Conservation (phyloP, 2,329 filamentous ascomycete genomes). For the Fusarium torulosum region DNA sequence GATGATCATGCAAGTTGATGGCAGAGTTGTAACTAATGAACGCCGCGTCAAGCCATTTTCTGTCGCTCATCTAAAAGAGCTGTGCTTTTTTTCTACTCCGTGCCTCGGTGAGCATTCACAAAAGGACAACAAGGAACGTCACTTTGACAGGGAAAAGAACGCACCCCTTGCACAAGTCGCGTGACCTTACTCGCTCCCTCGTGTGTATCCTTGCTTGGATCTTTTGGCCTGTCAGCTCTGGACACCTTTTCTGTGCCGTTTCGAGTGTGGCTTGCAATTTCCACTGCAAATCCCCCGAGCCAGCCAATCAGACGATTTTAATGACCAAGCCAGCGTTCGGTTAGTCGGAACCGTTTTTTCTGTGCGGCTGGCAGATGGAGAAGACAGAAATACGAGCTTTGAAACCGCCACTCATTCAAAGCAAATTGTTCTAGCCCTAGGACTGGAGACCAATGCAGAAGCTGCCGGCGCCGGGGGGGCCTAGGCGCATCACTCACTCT, state of each 20-base stretch:
- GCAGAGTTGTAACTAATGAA: conserved; percentile 2
- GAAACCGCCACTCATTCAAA: conserved; percentile 27
- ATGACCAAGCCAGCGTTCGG: conserved; percentile 15
- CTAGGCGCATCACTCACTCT: too few species aligned
- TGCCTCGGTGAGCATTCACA: not conserved
- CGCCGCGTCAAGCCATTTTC: conserved; percentile 2
- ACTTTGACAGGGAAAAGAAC: too few species aligned
- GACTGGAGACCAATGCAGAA: conserved; percentile 14
- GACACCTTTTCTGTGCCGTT: not conserved
- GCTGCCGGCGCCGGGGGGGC: conserved; percentile 12
- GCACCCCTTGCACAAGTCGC: not conserved
- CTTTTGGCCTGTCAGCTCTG: not conserved
- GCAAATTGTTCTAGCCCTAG: conserved; percentile 13
- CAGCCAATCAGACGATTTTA: conserved; percentile 6
- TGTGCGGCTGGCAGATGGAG: too few species aligned
- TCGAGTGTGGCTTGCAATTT: conserved; percentile 7
- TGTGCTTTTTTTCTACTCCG: not conserved
- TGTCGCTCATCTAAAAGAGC: not conserved
- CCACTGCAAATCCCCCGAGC: not conserved
- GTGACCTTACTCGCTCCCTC: not conserved
- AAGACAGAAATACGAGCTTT: conserved; percentile 27
- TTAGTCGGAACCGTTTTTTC: conserved; percentile 24
- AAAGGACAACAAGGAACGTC: too few species aligned
- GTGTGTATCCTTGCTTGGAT: conserved; percentile 1
- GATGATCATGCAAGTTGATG: not conserved